A percentile compares a stretch with the other conserved stretches of the same genome.
These are phyloP conservation scores for Apiotrichum domesticum DNA, from an alignment of 1,284 basidiomycete genomes.

Conservation along the genomic window DNA sequence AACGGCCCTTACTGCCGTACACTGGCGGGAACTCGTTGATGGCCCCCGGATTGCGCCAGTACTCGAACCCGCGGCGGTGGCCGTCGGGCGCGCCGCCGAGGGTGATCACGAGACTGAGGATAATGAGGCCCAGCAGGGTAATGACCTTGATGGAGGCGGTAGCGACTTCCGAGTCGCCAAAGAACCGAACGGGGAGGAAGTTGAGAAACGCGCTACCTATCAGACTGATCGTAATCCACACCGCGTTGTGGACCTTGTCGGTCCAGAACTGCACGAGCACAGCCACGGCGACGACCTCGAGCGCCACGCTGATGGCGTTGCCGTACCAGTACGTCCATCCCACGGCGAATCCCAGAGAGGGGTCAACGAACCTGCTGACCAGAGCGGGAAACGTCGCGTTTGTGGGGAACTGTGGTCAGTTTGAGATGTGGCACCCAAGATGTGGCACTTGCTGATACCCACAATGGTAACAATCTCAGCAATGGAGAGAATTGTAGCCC, in stretches of 20 bases:
- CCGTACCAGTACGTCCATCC: constrained; percentile 79
- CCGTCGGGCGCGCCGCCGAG: constrained; percentile 46
- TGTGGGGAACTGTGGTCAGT: constrained; percentile 8
- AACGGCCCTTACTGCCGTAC: constrained; percentile 46
- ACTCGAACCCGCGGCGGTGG: constrained; percentile 45
- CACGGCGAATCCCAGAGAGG: constrained; percentile 70
- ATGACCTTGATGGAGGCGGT: constrained; percentile 68
- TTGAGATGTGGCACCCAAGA: background rate
- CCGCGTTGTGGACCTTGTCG: constrained; percentile 57
- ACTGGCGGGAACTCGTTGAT: constrained; percentile 47
- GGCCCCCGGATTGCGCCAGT: constrained; percentile 49
- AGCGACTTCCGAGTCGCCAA: constrained; percentile 45
- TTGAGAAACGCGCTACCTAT: constrained; percentile 51
- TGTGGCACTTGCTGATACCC: no score
- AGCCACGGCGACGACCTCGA: constrained; percentile 68
- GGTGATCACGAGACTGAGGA: constrained; percentile 60
- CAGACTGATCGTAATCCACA: constrained; percentile 58
- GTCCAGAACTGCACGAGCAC: constrained; percentile 71
- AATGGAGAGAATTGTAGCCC: constrained; percentile 1
- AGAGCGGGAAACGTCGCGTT: constrained; percentile 6
- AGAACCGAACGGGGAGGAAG: constrained; percentile 15
- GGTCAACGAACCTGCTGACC: constrained; percentile 47
- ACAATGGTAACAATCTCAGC: no score
- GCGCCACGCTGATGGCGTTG: constrained; percentile 60
- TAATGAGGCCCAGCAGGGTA: constrained; percentile 52